A percentile compares a stretch with the other conserved stretches of the same genome.
These are phyloP conservation scores for Paratinospora sagittata DNA, from an alignment of 164 flowering plant species.

Conservation along the genomic window DNA sequence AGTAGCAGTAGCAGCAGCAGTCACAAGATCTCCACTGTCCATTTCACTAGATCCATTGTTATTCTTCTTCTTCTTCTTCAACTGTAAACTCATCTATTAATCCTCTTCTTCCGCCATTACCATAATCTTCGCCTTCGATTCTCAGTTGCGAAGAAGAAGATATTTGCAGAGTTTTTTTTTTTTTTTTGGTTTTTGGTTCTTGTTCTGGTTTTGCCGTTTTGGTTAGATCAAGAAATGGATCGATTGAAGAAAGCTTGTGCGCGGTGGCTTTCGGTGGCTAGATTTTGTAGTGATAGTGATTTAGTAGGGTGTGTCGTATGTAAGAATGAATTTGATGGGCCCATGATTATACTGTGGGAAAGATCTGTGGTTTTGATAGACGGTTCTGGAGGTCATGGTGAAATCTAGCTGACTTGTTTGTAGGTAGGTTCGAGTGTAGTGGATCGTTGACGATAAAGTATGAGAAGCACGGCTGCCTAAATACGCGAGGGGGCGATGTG, in stretches of 20 bases:
- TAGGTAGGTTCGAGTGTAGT: too few relatives aligned
- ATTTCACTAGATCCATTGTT: conserved; percentile 16
- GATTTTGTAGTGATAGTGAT: neutral
- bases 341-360: neutral
- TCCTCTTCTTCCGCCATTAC: neutral
- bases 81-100: too few relatives aligned
- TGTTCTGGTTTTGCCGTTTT: neutral
- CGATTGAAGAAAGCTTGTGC: neutral
- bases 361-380: too few relatives aligned
- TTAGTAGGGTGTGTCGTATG: neutral
- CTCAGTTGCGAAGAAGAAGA: too few relatives aligned
- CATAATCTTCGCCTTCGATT: neutral
- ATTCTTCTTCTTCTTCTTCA: neutral
- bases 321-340: neutral
- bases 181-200: neutral
- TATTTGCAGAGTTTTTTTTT: neutral
- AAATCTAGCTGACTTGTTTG: neutral
- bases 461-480: neutral
- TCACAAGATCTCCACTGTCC: conserved; percentile 11
- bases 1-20: too few relatives aligned
- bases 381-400: too few relatives aligned
- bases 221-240: neutral
- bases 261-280: neutral
- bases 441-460: too few relatives aligned
- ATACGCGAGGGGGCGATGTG: conserved; percentile 3